Base-by-base conservation (phyloP, 2,329 filamentous ascomycete genomes). In the Xenoacremonium recifei region DNA sequence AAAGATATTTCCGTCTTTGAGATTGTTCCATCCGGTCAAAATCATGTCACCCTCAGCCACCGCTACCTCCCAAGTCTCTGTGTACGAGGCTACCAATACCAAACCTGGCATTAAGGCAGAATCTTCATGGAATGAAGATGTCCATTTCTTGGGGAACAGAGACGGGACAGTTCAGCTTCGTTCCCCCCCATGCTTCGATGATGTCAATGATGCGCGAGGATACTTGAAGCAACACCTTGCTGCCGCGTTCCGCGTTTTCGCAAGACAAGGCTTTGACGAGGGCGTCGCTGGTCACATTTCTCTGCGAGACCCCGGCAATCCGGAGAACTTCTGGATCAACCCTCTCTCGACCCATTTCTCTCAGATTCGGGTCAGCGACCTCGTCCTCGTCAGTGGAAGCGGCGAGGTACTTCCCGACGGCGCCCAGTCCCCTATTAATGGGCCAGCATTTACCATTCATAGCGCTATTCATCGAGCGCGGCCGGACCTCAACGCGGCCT, bases 221-320 rank as follows among this genome's bases (percentile, higher is more conserved):
- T 42, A 42, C 27, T 16, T 16, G 4, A 42, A 37, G 16, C 21
- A 42, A 29, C 33, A 33, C 6, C 33, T 42, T 3, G 39, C 20
- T 3, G 23, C 25, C 11, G 39, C 34, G n/a, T 37, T 42, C 10
- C 11, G 34, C 5, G 19, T 37, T 3, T 42, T 42, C 23, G 33
- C 25, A 16, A 32, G 21, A 5, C 16, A 20, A 2, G 39, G 39
- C 6, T 37, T 31, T 12, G 39, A 37, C n/a, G 39, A 42, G 16
- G 39, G 39, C 12, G 13, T 42, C 12, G 34, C 39, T 5, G 34
- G 39, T 2, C 39, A 42, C 19, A 42, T 37, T 17, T 37, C 39
- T 6, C 32, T 42, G 10, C 23, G 39, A 6, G 39, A 41, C 33
- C 39, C 33, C 3, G 23, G 23, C 13, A 27, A 27, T 7, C 23